Conservation (phyloP, 257 asterid species). For the Vinca minor region DNA sequence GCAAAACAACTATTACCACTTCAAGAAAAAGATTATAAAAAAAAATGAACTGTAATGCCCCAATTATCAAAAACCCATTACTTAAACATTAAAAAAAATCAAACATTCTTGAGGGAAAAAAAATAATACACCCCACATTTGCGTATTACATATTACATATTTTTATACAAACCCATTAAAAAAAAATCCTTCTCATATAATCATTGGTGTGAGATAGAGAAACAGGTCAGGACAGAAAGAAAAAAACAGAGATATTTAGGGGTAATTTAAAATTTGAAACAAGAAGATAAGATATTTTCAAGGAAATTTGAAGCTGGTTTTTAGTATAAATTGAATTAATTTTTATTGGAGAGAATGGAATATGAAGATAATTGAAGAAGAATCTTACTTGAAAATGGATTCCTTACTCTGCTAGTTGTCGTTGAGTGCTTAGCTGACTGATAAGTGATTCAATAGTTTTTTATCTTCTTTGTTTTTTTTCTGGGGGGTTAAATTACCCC, state of each 20-base stretch:
- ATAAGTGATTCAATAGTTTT: no score
- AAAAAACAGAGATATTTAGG: constrained; percentile 19
- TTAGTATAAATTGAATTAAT: no score
- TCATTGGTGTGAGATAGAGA: constrained; percentile 11
- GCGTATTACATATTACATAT: no score
- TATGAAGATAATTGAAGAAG: no score
- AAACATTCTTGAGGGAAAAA: no score
- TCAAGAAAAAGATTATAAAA: constrained; percentile 38
- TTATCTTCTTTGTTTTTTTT: no score
- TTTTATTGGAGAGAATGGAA: no score
- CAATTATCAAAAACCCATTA: constrained; percentile 18
- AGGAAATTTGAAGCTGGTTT: constrained; percentile 7
- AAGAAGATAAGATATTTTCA: background rate
- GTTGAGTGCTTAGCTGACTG: no score
- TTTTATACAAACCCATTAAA: constrained; percentile 5
- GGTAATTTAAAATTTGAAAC: constrained; percentile 5
- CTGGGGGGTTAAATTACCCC: no score
- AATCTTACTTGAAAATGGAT: no score
- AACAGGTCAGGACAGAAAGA: constrained; percentile 12
- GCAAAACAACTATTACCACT: constrained; percentile 22
- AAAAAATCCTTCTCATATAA: background rate
- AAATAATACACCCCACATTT: no score
- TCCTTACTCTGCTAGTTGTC: no score
- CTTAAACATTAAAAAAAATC: background rate
- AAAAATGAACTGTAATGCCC: constrained; percentile 38